Conservation (phyloP, 2,329 filamentous ascomycete species). For the Daldinia sp. region DNA sequence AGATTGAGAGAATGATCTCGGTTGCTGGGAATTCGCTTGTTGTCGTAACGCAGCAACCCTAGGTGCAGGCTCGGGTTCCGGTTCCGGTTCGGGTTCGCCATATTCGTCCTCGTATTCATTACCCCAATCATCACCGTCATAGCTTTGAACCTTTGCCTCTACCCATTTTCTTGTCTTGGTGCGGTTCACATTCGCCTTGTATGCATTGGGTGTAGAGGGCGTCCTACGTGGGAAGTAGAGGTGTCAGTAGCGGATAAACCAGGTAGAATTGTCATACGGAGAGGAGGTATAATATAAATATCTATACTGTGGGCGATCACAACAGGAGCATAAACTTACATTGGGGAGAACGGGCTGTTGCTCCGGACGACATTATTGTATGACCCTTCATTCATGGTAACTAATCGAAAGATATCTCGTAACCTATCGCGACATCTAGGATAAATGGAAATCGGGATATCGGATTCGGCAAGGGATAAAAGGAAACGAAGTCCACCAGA, state of each 20-base stretch:
- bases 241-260: conserved; percentile 30
- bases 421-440: conserved; percentile 42
- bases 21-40: conserved; percentile 46
- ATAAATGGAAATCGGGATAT: conserved; percentile 4
- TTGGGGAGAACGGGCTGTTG: conserved; percentile 44
- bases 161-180: conserved; percentile 96
- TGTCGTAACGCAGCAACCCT: conserved; percentile 57
- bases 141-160: conserved; percentile 85
- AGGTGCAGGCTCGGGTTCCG: conserved; percentile 53
- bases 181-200: conserved; percentile 88
- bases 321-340: conserved; percentile 35
- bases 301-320: neutral
- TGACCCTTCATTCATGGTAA: conserved; percentile 46
- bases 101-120: conserved; percentile 74
- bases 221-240: conserved; percentile 32
- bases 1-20: conserved; percentile 48
- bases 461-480: conserved; percentile 10
- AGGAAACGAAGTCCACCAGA: neutral
- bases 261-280: neutral
- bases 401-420: conserved; percentile 24
- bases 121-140: conserved; percentile 96
- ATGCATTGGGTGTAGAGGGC: conserved; percentile 55
- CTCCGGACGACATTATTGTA: conserved; percentile 47
- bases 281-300: neutral
- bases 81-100: conserved; percentile 61